Evolutionary conservation across 2,329 filamentous ascomycete genomes (phyloP).

Genomic region (Aphanocladium album): DNA sequence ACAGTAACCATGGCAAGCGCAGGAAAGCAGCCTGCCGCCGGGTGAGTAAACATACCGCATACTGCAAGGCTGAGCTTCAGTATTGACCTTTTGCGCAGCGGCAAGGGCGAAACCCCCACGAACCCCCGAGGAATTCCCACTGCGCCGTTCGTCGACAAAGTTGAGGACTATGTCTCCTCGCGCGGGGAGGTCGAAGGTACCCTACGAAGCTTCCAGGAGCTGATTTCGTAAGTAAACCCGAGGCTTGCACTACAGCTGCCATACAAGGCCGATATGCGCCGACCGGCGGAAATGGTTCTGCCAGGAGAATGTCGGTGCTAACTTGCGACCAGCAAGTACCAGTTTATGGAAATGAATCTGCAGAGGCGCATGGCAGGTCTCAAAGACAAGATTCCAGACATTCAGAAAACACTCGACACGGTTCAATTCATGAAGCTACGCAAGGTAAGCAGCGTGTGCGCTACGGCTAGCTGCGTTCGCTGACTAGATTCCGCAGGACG

Average conservation of each 20-base stretch:
- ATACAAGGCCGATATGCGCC: neutral
- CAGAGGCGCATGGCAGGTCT: slow-evolving; percentile 76
- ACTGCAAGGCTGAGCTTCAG: no score
- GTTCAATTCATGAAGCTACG: slow-evolving; percentile 77
- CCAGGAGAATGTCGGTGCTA: neutral
- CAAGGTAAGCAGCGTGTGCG: slow-evolving; percentile 45
- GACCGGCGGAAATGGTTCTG: neutral
- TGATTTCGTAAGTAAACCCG: slow-evolving; percentile 67
- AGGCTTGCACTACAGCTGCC: neutral
- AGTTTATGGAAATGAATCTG: slow-evolving; percentile 97
- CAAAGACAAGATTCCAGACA: slow-evolving; percentile 94
- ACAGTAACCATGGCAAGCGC: slow-evolving; percentile 35
- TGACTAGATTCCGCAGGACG: slow-evolving; percentile 32
- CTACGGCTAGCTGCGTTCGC: neutral
- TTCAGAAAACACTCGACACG: slow-evolving; percentile 90
- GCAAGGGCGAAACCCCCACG: slow-evolving; percentile 50
- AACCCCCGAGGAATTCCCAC: slow-evolving; percentile 80
- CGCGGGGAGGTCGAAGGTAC: slow-evolving; percentile 75
- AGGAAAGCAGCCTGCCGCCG: slow-evolving; percentile 32
- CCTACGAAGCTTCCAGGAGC: slow-evolving; percentile 81
- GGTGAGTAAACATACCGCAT: slow-evolving; percentile 23
- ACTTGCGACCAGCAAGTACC: slow-evolving; percentile 71
- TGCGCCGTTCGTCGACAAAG: slow-evolving; percentile 81
- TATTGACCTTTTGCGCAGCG: slow-evolving; percentile 16
- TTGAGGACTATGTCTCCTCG: slow-evolving; percentile 80